Base-by-base conservation (phyloP, 345 rosid species). In the Nasturtium officinale region DNA sequence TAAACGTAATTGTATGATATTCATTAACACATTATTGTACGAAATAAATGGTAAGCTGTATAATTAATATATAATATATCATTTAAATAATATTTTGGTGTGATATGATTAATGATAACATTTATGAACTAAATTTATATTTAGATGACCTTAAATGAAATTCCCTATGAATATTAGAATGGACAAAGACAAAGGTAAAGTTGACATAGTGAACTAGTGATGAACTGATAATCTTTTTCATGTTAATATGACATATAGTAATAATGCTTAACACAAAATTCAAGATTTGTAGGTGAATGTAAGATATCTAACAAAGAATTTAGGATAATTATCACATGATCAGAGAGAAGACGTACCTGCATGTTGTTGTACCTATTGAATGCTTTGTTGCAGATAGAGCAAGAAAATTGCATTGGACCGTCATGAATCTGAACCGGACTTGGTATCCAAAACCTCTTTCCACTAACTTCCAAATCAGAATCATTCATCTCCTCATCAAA, bases 361-460 rank as follows among this genome's bases (percentile, higher is more conserved):
- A 95, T 95, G 91, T 95, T 95, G 78, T 95, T 95, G 90, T 92
- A 95, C 77, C 99, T 84, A 82, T 95, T 95, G 90, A 95, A 95
- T 81, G 98, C 86, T 83, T 95, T 95, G 88, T 81, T 85, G 84
- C 99, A 95, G 78, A 95, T 93, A 47, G 97, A 93, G 64, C 99
- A 95, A 33, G 99, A 90, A 77, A 95, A 95, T 78, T 92, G 98
- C 20, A 93, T 90, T 35, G 98, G 99, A 57, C 99, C 99, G 78
- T 90, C 88, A 52, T 87, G 86, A 81, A 95, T 95, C 81, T 95
- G 99, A 68, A 96, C 81, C 9, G 96, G 97, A 17, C 94, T 95
- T 15, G 99, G 99, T 67, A 95, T 92, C 99, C 99, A 95, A 79
- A 71, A 77, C 62, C 71, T 76, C 75, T 69, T 45, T 8, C 71